Percentiles rank a stretch among this genome's conserved stretches.
Evolutionary conservation across 768 basidiomycete species (phyloP).

Genomic region (Mycena belliarum): DNA sequence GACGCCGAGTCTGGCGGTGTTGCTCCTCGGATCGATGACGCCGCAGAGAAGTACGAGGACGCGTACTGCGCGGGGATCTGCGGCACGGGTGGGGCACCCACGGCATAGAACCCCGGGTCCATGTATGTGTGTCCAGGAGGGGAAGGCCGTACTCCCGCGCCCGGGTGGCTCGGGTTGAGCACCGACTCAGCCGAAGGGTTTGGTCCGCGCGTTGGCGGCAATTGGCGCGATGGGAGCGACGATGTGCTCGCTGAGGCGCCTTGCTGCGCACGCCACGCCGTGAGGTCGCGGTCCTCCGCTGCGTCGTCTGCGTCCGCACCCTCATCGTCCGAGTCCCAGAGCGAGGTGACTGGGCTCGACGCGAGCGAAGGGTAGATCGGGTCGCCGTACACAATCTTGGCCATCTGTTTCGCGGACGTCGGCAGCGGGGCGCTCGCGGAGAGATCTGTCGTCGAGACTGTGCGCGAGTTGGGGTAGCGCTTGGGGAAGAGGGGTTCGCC

Average conservation of each 20-base stretch:
- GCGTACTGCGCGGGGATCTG: conserved; percentile 35
- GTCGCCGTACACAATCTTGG: conserved; percentile 43
- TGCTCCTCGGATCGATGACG: conserved; percentile 10
- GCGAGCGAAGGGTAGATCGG: conserved; percentile 42
- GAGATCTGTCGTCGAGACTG: conserved; percentile 31
- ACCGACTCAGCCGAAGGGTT: conserved; percentile 36
- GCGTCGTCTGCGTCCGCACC: conserved; percentile 33
- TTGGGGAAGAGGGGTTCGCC: conserved; percentile 57
- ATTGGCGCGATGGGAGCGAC: conserved; percentile 25
- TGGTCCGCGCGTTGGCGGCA: conserved; percentile 29
- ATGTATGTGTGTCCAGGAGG: conserved; percentile 47
- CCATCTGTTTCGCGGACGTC: conserved; percentile 40
- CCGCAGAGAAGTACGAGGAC: conserved; percentile 14
- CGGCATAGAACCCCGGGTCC: conserved; percentile 42
- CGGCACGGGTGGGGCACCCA: conserved; percentile 38
- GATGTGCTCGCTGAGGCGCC: conserved; percentile 8
- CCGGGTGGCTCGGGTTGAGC: conserved; percentile 46
- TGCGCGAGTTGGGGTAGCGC: conserved; percentile 25
- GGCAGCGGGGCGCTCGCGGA: conserved; percentile 30
- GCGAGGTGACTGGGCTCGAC: conserved; percentile 24
- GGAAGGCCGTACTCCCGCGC: conserved; percentile 45
- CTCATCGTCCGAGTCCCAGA: conserved; percentile 34
- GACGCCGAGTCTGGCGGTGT: conserved; percentile 20
- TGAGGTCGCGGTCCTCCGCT: conserved; percentile 27
- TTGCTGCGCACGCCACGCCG: conserved; percentile 11